These are phyloP conservation scores for Podila epicladia DNA, from an alignment of 192 early-diverging fungal genomes.

Conservation along the genomic window DNA sequence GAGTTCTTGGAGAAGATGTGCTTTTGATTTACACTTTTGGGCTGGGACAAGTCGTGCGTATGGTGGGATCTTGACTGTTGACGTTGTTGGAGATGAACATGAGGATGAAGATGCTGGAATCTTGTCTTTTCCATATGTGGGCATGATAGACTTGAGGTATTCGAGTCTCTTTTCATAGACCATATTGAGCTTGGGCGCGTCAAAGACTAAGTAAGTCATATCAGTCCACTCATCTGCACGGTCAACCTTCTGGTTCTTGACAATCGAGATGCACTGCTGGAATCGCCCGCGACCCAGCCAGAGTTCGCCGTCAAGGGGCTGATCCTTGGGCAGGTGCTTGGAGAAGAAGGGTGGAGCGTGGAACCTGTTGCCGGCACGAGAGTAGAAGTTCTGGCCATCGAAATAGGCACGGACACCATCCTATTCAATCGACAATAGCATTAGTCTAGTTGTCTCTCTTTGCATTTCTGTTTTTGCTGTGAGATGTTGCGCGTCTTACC, in stretches of 20 bases:
- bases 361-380: conserved; percentile 68
- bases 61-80: conserved; percentile 26
- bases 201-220: conserved; percentile 71
- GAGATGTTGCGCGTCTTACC: neutral
- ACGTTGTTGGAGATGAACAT: neutral
- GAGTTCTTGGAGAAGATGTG: conserved; percentile 60
- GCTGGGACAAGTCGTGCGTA: conserved; percentile 62
- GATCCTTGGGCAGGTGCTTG: conserved; percentile 57
- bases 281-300: conserved; percentile 74
- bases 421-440: neutral
- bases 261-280: conserved; percentile 69
- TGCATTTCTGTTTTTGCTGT: too few species aligned
- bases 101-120: neutral
- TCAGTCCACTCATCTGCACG: conserved; percentile 58
- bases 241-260: conserved; percentile 55
- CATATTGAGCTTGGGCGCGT: conserved; percentile 60
- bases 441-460: too few species aligned
- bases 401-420: conserved; percentile 76
- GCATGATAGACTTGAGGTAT: conserved; percentile 54
- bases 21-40: conserved; percentile 44
- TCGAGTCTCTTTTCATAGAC: conserved; percentile 64
- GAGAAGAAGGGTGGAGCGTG: conserved; percentile 61
- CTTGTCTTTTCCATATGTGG: conserved; percentile 26
- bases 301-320: conserved; percentile 77
- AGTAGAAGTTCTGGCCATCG: conserved; percentile 64